Percentiles rank a stretch among this genome's conserved stretches.
These are phyloP conservation scores for Dictyostelium discoideum DNA, from an alignment of 78 protist genomes.

Conservation along the genomic window dicty_2.7 NC_007090.3:4059001-4059500, in stretches of 20 bases:
- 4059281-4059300: not conserved
- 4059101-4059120: not conserved
- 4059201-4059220: not conserved
- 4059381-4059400: too few species aligned
- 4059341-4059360: too few species aligned
- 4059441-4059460: too few species aligned
- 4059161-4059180: not conserved
- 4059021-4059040: not conserved
- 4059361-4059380: too few species aligned
- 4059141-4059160: not conserved
- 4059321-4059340: not conserved
- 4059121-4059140: not conserved
- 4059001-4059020: not conserved
- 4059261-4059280: too few species aligned
- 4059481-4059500: too few species aligned
- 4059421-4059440: too few species aligned
- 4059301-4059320: not conserved
- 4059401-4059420: too few species aligned
- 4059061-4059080: not conserved
- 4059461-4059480: too few species aligned
- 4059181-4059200: not conserved
- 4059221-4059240: not conserved
- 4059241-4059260: not conserved
- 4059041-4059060: not conserved
- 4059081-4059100: not conserved